These are phyloP conservation scores for Thielaviopsis cerberus DNA, from an alignment of 2,329 filamentous ascomycete genomes.

Conservation along the genomic window DNA sequence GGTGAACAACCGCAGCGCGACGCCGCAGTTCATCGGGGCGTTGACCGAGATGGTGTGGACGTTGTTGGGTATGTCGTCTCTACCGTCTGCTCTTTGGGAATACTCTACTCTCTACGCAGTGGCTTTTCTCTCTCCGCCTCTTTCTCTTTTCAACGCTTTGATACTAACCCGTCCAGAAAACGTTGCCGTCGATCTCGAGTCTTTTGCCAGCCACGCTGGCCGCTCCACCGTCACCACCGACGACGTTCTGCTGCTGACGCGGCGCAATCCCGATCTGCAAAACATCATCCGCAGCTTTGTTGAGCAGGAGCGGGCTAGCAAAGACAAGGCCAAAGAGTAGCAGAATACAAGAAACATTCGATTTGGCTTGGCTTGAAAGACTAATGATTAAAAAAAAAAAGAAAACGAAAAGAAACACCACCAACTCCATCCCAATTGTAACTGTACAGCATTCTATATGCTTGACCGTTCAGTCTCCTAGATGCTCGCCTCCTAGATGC, in stretches of 20 bases:
- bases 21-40: slow-evolving; percentile 75
- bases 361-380: neutral
- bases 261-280: slow-evolving; percentile 73
- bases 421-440: neutral
- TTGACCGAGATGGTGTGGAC: slow-evolving; percentile 75
- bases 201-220: slow-evolving; percentile 54
- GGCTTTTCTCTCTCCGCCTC: neutral
- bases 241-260: slow-evolving; percentile 71
- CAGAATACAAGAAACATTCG: neutral
- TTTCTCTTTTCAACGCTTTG: neutral
- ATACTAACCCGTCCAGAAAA: slow-evolving; percentile 23
- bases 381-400: neutral
- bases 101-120: too few species aligned
- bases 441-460: too few species aligned
- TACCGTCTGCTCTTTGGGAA: neutral
- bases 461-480: too few species aligned
- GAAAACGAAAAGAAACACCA: neutral
- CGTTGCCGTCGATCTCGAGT: slow-evolving; percentile 37
- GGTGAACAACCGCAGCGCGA: slow-evolving; percentile 53
- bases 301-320: slow-evolving; percentile 36
- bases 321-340: slow-evolving; percentile 12
- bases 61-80: slow-evolving; percentile 48
- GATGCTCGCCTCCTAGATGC: too few species aligned
- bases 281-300: slow-evolving; percentile 53
- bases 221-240: slow-evolving; percentile 63